Conservation (phyloP, 441 rosid species). For the Corymbia calophylla region DNA sequence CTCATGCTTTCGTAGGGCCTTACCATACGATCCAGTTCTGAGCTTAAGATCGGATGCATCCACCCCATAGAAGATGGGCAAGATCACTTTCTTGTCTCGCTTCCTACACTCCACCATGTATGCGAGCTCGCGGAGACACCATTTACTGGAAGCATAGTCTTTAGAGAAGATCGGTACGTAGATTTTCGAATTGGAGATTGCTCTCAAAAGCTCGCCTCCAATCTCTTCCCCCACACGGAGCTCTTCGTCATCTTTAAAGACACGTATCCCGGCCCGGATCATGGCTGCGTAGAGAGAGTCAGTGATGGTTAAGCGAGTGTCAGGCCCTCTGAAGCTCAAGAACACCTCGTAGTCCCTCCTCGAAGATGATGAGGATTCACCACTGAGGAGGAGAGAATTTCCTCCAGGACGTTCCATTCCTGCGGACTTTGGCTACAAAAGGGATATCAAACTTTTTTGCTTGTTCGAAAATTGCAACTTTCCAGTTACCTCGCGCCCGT, state of each 20-base stretch:
- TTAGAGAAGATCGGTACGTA: not conserved
- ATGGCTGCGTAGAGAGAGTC: fast-evolving
- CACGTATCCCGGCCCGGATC: fast-evolving
- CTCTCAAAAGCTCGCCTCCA: not conserved
- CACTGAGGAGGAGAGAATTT: fast-evolving
- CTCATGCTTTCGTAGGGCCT: not conserved
- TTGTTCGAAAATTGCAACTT: not conserved
- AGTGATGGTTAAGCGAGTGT: not conserved
- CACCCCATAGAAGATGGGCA: not conserved
- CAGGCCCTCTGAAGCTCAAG: not conserved
- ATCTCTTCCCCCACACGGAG: not conserved
- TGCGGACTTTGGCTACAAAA: fast-evolving
- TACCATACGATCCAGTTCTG: fast-evolving
- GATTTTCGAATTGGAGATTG: not conserved
- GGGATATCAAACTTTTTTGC: not conserved
- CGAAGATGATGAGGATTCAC: not conserved
- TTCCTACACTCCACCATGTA: not conserved
- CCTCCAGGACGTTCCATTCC: not conserved
- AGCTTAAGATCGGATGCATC: not conserved
- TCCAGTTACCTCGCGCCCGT: not conserved
- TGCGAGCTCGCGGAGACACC: fast-evolving
- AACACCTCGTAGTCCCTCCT: not conserved
- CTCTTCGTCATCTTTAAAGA: not conserved
- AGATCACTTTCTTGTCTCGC: not conserved
- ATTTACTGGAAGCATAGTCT: not conserved